Evolutionary conservation across 176 grass and related monocot species (phyloP).

Genomic region (Luzula sylvatica): DNA sequence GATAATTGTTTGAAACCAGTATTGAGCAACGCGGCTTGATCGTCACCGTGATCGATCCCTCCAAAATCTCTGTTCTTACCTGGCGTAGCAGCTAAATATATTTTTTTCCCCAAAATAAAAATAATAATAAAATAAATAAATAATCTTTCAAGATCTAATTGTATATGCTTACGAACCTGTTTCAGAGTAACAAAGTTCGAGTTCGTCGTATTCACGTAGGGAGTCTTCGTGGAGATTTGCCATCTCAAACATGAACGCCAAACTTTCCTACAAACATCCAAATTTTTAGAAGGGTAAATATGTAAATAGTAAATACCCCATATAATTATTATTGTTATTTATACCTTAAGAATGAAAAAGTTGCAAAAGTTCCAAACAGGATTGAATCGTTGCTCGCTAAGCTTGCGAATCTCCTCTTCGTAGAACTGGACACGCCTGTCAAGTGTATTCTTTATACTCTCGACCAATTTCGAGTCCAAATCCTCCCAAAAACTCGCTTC

Average conservation of each 20-base stretch:
- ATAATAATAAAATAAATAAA: slow-evolving; percentile 4
- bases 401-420: slow-evolving; percentile 86
- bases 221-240: slow-evolving; percentile 95
- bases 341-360: slow-evolving; percentile 99
- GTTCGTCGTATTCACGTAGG: slow-evolving; percentile 92
- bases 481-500: slow-evolving; percentile 89
- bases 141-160: neutral
- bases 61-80: slow-evolving; percentile 92
- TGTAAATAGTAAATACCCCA: no score
- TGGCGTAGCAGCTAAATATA: slow-evolving; percentile 49
- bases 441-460: slow-evolving; percentile 89
- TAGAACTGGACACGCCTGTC: slow-evolving; percentile 86
- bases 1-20: slow-evolving; percentile 72
- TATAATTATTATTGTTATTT: no score
- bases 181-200: slow-evolving; percentile 96
- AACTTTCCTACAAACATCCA: slow-evolving; percentile 80
- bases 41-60: slow-evolving; percentile 87
- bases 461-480: slow-evolving; percentile 88
- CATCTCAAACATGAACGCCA: slow-evolving; percentile 99
- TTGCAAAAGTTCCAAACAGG: slow-evolving; percentile 99
- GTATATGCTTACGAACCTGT: slow-evolving; percentile 49
- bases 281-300: no score
- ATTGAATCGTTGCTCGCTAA: slow-evolving; percentile 87
- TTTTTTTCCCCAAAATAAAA: slow-evolving; percentile 20
- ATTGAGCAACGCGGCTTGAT: slow-evolving; percentile 85